These are phyloP conservation scores for Candida nemodendra DNA, from an alignment of 805 yeast species.

Conservation along the genomic window DNA sequence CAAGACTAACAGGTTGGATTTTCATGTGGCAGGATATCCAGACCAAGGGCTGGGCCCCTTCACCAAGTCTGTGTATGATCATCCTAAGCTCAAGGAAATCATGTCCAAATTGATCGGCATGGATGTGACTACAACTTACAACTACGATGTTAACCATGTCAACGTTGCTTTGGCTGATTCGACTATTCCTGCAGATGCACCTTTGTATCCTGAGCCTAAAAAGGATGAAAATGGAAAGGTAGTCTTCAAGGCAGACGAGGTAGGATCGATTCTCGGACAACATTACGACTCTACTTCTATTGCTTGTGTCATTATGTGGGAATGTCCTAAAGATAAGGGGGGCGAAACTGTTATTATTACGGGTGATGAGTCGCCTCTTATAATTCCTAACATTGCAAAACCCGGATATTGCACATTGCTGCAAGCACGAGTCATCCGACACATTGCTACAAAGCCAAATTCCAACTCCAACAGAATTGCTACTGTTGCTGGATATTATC, in stretches of 20 bases:
- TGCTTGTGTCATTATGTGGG: constrained; percentile 50
- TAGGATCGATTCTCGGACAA: constrained; percentile 47
- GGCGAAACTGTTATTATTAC: constrained; percentile 50
- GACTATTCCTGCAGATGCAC: constrained; percentile 12
- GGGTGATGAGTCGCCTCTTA: constrained; percentile 36
- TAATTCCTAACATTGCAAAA: constrained; percentile 33
- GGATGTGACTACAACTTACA: constrained; percentile 44
- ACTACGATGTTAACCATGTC: constrained; percentile 53
- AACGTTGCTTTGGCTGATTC: constrained; percentile 43
- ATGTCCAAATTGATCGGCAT: constrained; percentile 51
- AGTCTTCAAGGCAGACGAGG: constrained; percentile 30
- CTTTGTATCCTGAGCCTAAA: constrained; percentile 17
- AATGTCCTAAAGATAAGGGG: constrained; percentile 46
- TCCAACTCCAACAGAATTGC: constrained; percentile 37
- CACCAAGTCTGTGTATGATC: constrained; percentile 49
- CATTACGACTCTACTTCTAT: constrained; percentile 48
- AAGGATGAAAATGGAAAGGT: constrained; percentile 13
- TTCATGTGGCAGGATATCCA: constrained; percentile 50
- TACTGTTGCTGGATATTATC: constrained; percentile 33
- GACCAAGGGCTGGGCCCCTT: constrained; percentile 41
- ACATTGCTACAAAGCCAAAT: constrained; percentile 46
- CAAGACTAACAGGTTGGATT: constrained; percentile 37
- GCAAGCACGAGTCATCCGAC: constrained; percentile 47
- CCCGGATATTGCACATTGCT: constrained; percentile 49
- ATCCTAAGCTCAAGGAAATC: constrained; percentile 48